Conservation (phyloP, 2,329 filamentous ascomycete genomes). For the Colletotrichum plurivorum region DNA sequence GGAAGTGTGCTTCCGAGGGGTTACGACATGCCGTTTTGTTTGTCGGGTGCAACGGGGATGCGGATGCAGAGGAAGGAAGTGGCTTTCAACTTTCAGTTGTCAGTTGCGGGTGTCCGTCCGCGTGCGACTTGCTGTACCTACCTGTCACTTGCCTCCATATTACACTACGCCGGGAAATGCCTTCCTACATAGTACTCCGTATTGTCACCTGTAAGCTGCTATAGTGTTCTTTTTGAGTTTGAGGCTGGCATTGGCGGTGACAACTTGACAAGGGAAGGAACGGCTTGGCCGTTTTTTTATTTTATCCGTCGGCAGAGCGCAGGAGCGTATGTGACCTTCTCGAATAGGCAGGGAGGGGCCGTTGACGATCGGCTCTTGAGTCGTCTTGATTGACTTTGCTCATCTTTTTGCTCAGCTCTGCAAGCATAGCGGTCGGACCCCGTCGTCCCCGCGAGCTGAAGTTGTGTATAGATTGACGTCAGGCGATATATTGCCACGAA, state of each 20-base stretch:
- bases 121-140: not conserved
- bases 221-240: too few species aligned
- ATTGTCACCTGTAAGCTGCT: too few species aligned
- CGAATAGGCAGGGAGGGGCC: constrained; percentile 7
- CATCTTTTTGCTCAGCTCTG: too few species aligned
- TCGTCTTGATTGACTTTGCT: too few species aligned
- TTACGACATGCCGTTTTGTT: too few species aligned
- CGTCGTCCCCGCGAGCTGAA: too few species aligned
- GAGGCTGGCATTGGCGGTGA: too few species aligned
- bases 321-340: constrained; percentile 16
- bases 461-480: not conserved
- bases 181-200: too few species aligned
- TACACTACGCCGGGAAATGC: too few species aligned
- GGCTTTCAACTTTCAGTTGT: not conserved
- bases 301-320: not conserved
- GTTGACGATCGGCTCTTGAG: not conserved
- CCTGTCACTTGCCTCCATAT: not conserved
- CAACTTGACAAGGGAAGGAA: not conserved
- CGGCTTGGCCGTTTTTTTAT: not conserved
- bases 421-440: too few species aligned
- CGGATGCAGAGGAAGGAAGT: constrained; percentile 3
- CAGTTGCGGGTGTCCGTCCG: constrained; percentile 20
- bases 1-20: not conserved
- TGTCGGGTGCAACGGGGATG: not conserved
- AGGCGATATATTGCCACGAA: not conserved